Conservation (phyloP, 2,329 filamentous ascomycete species). For the Pestalotiopsis sp. region DNA sequence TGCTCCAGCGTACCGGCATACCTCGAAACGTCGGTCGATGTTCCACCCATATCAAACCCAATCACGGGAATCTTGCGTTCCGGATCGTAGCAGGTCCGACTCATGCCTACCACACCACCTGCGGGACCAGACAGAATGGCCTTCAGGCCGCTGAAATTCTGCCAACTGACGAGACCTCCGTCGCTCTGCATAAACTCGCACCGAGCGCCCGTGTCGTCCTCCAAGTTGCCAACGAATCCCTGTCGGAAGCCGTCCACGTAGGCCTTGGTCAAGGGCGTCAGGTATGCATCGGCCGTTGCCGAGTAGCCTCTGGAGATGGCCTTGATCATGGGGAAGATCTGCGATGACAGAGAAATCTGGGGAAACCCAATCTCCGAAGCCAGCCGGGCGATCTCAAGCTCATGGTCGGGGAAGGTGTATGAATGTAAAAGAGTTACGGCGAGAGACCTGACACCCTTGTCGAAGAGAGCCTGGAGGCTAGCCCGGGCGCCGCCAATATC, state of each 20-base stretch:
- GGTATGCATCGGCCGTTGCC: conserved; percentile 23
- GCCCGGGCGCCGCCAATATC: conserved; percentile 52
- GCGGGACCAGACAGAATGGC: conserved; percentile 75
- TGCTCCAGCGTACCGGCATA: conserved; percentile 54
- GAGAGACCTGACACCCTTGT: conserved; percentile 54
- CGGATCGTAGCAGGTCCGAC: conserved; percentile 64
- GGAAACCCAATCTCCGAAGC: conserved; percentile 41
- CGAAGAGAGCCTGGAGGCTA: conserved; percentile 62
- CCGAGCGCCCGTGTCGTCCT: conserved; percentile 9
- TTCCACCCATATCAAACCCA: conserved; percentile 79
- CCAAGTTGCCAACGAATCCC: conserved; percentile 18
- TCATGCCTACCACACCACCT: conserved; percentile 78
- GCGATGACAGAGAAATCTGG: conserved; percentile 23
- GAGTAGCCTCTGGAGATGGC: conserved; percentile 23
- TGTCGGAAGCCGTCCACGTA: conserved; percentile 22
- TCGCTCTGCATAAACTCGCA: conserved; percentile 37
- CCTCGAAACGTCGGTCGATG: conserved; percentile 73
- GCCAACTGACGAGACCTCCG: conserved; percentile 53
- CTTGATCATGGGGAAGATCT: conserved; percentile 24
- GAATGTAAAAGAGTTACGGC: conserved; percentile 73
- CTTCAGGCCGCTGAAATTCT: conserved; percentile 68
- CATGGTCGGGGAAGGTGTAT: conserved; percentile 70
- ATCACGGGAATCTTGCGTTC: conserved; percentile 71
- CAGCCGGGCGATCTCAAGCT: conserved; percentile 62
- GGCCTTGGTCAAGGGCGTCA: conserved; percentile 21